Percentiles rank a stretch among this genome's conserved stretches.
Evolutionary conservation across 495 filamentous ascomycete genomes (phyloP).

Genomic region (Bombardia bombarda): DNA sequence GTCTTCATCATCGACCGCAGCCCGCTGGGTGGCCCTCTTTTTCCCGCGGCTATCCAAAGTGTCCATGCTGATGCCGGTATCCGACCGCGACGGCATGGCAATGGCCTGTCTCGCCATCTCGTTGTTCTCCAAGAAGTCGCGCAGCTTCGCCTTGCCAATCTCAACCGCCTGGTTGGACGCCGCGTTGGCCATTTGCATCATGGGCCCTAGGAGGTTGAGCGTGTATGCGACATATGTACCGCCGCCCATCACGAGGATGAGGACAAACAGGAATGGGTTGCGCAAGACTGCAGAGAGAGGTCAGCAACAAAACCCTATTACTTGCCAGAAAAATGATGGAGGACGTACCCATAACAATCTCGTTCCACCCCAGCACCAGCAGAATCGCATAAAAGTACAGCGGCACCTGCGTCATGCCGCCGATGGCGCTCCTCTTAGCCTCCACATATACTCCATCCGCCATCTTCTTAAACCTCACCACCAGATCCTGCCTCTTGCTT

Average conservation of each 20-base stretch:
- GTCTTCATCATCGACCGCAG: constrained; percentile 34
- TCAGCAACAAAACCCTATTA: no score
- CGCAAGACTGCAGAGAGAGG: constrained; percentile 62
- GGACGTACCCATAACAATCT: constrained; percentile 79
- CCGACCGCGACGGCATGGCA: constrained; percentile 49
- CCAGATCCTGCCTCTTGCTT: constrained; percentile 77
- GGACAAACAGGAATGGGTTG: constrained; percentile 86
- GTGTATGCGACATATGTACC: constrained; percentile 83
- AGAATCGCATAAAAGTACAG: constrained; percentile 88
- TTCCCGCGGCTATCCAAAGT: constrained; percentile 54
- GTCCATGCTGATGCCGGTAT: constrained; percentile 48
- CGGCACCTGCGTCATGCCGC: constrained; percentile 88
- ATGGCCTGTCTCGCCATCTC: constrained; percentile 75
- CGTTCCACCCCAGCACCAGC: constrained; percentile 92
- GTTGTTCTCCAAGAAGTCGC: constrained; percentile 76
- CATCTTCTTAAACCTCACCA: constrained; percentile 93
- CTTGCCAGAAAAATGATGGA: no score
- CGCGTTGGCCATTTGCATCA: constrained; percentile 87
- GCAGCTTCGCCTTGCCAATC: constrained; percentile 78
- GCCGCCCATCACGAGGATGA: constrained; percentile 66
- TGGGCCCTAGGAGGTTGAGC: constrained; percentile 92
- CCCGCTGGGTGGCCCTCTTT: constrained; percentile 29
- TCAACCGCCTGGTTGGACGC: constrained; percentile 79
- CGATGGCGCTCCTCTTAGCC: constrained; percentile 92
- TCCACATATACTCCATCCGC: constrained; percentile 97